Evolutionary conservation across 2,329 filamentous ascomycete genomes (phyloP).

Genomic region (Stemphylium vesicarium): DNA sequence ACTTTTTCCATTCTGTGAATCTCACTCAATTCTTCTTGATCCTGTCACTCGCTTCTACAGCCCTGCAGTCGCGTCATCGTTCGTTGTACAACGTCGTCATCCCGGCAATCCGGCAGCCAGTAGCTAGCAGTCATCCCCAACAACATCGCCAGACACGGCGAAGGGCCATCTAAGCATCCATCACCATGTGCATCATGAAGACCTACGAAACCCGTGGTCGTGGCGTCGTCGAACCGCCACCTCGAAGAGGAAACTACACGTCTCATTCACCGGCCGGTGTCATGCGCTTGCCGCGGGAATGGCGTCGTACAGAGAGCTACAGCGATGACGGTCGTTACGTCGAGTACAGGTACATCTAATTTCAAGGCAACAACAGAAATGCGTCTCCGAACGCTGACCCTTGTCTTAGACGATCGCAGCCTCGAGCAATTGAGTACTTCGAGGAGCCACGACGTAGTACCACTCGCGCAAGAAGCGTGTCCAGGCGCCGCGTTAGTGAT

Average conservation of each 20-base stretch:
- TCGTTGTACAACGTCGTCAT: conserved; percentile 7
- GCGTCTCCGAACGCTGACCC: neutral
- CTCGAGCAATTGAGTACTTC: conserved; percentile 35
- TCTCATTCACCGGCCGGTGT: conserved; percentile 43
- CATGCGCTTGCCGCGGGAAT: conserved; percentile 42
- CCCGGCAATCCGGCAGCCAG: neutral
- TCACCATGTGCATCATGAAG: conserved; percentile 44
- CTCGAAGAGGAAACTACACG: conserved; percentile 39
- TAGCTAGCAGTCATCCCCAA: neutral
- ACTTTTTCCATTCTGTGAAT: neutral
- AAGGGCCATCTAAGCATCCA: neutral
- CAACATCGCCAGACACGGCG: neutral
- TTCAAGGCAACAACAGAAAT: no score
- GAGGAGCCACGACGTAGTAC: conserved; percentile 37
- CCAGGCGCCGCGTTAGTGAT: conserved; percentile 34
- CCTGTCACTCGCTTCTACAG: neutral
- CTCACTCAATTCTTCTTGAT: neutral
- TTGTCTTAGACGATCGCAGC: conserved; percentile 21
- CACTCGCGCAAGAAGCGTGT: conserved; percentile 35
- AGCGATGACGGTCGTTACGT: conserved; percentile 28
- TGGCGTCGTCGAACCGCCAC: conserved; percentile 40
- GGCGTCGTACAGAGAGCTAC: conserved; percentile 29
- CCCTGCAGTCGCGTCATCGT: neutral
- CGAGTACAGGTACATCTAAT: conserved; percentile 27
- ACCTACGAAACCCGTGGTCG: conserved; percentile 36